Base-by-base conservation (phyloP, 139 green algal genomes). In the Haematococcus lacustris region DNA sequence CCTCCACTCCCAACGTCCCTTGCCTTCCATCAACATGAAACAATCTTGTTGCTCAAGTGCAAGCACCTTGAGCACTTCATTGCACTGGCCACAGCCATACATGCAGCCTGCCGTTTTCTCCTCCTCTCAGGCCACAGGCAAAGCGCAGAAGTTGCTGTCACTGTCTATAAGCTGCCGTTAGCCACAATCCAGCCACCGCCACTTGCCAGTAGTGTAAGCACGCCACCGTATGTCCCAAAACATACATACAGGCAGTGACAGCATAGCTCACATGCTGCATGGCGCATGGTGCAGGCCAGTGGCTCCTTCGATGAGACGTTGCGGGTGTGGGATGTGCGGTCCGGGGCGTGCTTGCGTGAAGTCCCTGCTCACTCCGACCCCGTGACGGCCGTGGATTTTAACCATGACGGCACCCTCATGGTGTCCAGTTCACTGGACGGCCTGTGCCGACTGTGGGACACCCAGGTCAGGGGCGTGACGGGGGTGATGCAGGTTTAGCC, bases 291-390 rank as follows among this genome's bases (percentile, higher is more conserved):
- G 40, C 77, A 94, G 86, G 91, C 89, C 2, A 94, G 80, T 28
- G 93, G 87, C 40, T 89, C 82, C 63, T 97, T 95, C 75, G 93
- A 98, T 77, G 93, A 98, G 76, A 96, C 88, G 5, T 71, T 97
- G 30, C 72, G 86, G 3, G 51, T 98, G 62, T 98, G 93, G 93
- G 87, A 96, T 63, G 82, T 92, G 26, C 81, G 82, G 23, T 82
- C 75, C 9, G 91, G 86, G 9, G 71, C 73, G 21, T 86, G 71
- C 71, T 65, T 97, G 35, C 79, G 83, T 28, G 81, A 87, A 70
- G 76, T 97, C 21, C 92, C 93, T 17, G 93, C 91, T 6, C 93
- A 98, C 78, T 93, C 86, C 0, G 93, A 98, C 79, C 93, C 93
- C 9, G 80, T 98, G 21, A 94, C 89, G 1, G 77, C 79, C 0